Evolutionary conservation across 2,329 filamentous ascomycete species (phyloP), one percentile per base, ranked within the genome.

Genomic region (Xylariaceae sp.): DNA sequence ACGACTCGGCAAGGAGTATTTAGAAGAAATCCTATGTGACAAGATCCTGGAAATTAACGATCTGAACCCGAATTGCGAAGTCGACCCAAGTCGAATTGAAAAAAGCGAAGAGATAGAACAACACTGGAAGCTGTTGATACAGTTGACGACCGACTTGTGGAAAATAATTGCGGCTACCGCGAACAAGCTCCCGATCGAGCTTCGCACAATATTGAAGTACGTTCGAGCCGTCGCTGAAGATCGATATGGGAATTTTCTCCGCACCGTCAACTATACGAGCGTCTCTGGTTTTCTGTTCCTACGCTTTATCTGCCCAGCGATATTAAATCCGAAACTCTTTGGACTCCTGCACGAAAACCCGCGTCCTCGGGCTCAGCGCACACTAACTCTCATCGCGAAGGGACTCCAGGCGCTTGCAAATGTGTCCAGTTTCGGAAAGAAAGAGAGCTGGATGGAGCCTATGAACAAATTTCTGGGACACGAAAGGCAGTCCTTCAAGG

Each of bases 361-460:
- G 29, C 87, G 87, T 48, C 83, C 85, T 30, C 86, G 85, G 51
- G 89, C 91, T 8, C 89, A 95, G 68, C 84, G 92, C 42, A 95
- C 91, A 0, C 79, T 96, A 51, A 96, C 92, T 0, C 79, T 97
- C 48, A 91, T 97, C 56, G 90, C 92, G 29, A 97, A 97, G 71
- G 89, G 88, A 1, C 76, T 97, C 6, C 91, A 96, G 72, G 91
- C 90, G 12, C 78, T 97, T 55, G 90, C 91, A 19, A 96, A 96
- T 68, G 80, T 96, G 72, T 89, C 89, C 1, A 90, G 84, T 0
- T 96, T 96, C 67, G 92, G 92, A 41, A 91, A 88, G 67, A 95
- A 96, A 68, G 92, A 97, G 71, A 85, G 87, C n/a, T 97, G 91
- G 90, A 96, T 97, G 91, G 91, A 96, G 72, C 91, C 91, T 0